Percentiles rank a stretch among this genome's conserved stretches.
Conservation (phyloP, 73 alveolate species). For the Paramecium pentaurelia region DNA sequence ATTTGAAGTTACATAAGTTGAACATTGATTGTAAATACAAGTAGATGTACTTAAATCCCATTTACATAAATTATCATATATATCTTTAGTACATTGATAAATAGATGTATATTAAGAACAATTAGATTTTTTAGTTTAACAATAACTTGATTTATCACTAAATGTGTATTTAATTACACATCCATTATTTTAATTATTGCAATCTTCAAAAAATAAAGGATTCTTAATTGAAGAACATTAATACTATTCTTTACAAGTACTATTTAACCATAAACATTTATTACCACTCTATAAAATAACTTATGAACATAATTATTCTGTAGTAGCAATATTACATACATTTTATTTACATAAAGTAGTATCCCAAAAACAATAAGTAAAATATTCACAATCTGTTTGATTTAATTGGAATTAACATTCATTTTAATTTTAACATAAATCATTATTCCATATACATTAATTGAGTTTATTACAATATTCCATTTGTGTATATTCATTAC, state of each 20-base stretch:
- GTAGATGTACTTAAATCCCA: neutral
- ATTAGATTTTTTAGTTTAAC: neutral
- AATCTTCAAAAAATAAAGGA: neutral
- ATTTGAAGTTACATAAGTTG: neutral
- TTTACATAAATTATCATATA: neutral
- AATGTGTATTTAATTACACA: neutral
- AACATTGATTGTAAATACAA: neutral
- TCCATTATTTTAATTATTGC: neutral
- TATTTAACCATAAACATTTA: neutral
- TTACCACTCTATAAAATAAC: neutral
- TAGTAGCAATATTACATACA: neutral
- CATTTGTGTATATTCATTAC: neutral
- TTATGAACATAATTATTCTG: neutral
- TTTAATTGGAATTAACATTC: neutral
- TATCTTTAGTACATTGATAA: neutral
- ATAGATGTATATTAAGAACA: neutral
- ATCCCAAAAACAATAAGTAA: neutral
- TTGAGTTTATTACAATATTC: neutral
- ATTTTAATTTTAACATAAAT: neutral
- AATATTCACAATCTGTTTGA: neutral
- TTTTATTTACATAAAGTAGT: neutral
- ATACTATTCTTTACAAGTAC: neutral
- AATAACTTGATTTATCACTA: neutral
- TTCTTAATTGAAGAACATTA: neutral
- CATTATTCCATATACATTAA: neutral